Conservation (phyloP, 257 asterid genomes). For the Avicennia marina region DNA sequence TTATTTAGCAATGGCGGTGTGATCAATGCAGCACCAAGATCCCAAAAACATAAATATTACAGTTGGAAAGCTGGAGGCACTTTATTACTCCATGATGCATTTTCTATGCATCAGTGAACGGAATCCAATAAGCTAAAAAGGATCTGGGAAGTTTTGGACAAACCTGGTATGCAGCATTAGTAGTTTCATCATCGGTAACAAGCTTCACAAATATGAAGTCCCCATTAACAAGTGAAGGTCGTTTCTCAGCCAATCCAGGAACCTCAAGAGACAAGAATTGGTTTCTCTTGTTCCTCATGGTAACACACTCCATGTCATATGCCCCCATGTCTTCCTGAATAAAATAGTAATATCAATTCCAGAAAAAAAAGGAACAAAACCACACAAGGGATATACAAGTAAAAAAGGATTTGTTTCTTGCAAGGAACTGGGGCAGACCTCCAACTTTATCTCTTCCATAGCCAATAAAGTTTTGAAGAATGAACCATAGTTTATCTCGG, state of each 20-base stretch:
- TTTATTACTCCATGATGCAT: conserved; percentile 5
- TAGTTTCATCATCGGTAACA: conserved; percentile 35
- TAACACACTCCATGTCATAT: conserved; percentile 69
- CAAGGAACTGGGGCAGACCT: conserved; percentile 41
- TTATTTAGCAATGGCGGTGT: too few relatives aligned
- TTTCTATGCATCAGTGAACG: background rate
- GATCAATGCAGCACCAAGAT: background rate
- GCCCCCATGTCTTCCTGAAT: conserved; percentile 77
- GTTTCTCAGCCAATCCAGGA: conserved; percentile 95
- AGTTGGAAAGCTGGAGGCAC: background rate
- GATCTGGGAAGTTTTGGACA: conserved; percentile 11
- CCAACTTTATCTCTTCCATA: conserved; percentile 93
- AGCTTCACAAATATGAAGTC: conserved; percentile 55
- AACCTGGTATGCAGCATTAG: conserved; percentile 49
- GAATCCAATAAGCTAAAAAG: conserved; percentile 7
- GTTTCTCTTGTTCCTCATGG: conserved; percentile 40
- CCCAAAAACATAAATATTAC: background rate
- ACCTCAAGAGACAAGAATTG: conserved; percentile 73
- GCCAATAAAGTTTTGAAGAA: conserved; percentile 61
- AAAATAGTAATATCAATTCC: conserved; percentile 11
- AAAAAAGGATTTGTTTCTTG: background rate
- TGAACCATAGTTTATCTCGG: conserved; percentile 34
- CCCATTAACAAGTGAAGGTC: conserved; percentile 89
- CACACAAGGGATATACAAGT: background rate
- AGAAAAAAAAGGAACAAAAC: conserved; percentile 2